Base-by-base conservation (phyloP, 257 asterid species). In the Scutellaria minor region DNA sequence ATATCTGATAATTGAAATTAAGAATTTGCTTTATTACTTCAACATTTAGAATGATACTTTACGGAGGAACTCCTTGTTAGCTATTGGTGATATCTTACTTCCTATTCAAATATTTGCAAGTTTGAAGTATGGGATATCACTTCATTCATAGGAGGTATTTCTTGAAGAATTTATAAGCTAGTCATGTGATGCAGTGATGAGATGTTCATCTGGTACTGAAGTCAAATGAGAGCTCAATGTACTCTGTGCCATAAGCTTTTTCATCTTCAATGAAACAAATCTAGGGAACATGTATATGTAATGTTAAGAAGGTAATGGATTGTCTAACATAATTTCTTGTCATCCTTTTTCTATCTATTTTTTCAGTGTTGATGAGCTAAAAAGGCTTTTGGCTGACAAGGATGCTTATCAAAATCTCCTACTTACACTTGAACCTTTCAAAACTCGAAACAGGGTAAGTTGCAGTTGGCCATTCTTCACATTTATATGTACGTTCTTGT, bases 361-460 rank as follows among this genome's bases (percentile, higher is more conserved):
- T 57, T 64, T 64, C 78, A 85, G 94, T 80, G 88, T 84, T 78
- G 96, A 90, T 82, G 98, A 92, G 80, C 83, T 92, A 51, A 80
- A 90, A 72, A 84, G 83, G 88, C 82, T 92, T 82, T 75, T 87
- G 14, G 81, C 89, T 6, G 96, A 90, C 85, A 88, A 85, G 83
- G 90, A 81, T 81, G 91, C 88, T 50, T 86, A 87, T 83, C 84
- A 84, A 46, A 92, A 64, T 69, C 88, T 85, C 68, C 77, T 90
- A 59, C 86, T 73, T 73, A 84, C 95, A 48, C 89, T 92, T 65
- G 98, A 90, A 81, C 87, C 90, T 6, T 90, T 92, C 77, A 87
- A 83, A 81, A 84, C 92, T 75, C 96, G 88, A 70, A 89, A 83
- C 79, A 81, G 85, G 58, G 96, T 90, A 79, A 79, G 90, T 81